phyloP scores from a whole-genome alignment of 345 rosid species.

The Eucalyptus polybractea region DNA sequence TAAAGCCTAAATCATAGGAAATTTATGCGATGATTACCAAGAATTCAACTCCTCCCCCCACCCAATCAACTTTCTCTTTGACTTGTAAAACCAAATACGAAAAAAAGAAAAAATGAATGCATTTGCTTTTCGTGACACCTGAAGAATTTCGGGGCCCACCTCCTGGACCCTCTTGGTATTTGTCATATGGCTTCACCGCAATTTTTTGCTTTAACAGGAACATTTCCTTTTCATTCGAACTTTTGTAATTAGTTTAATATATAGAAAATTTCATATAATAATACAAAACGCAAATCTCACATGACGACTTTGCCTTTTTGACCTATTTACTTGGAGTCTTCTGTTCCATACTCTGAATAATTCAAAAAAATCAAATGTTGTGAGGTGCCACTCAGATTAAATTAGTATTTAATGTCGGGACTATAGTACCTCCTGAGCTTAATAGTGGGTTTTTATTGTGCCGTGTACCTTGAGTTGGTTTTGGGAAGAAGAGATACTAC shows the following conservation, averaged over 20 bases:
- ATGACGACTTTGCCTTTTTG: neutral
- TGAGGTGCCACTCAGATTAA: neutral
- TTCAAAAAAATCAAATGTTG: neutral
- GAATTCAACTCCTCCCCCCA: neutral
- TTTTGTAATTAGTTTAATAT: neutral
- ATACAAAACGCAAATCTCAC: neutral
- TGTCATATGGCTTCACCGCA: neutral
- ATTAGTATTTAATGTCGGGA: neutral
- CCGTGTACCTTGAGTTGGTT: neutral
- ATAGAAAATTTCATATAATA: neutral
- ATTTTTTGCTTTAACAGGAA: neutral
- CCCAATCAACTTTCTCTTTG: neutral
- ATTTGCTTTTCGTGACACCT: neutral
- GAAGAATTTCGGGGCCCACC: neutral
- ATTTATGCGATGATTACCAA: neutral
- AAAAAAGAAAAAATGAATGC: too few species aligned
- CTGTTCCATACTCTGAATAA: neutral
- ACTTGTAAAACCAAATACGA: neutral
- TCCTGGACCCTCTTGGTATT: neutral
- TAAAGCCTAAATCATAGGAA: neutral
- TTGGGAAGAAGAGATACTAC: neutral
- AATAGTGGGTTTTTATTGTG: neutral
- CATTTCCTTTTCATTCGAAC: neutral
- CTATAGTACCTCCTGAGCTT: neutral
- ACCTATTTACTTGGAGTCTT: neutral